Evolutionary conservation across 2,329 filamentous ascomycete species (phyloP), one percentile per base, ranked within the genome.

Genomic region (Paecilomyces fulvus): DNA sequence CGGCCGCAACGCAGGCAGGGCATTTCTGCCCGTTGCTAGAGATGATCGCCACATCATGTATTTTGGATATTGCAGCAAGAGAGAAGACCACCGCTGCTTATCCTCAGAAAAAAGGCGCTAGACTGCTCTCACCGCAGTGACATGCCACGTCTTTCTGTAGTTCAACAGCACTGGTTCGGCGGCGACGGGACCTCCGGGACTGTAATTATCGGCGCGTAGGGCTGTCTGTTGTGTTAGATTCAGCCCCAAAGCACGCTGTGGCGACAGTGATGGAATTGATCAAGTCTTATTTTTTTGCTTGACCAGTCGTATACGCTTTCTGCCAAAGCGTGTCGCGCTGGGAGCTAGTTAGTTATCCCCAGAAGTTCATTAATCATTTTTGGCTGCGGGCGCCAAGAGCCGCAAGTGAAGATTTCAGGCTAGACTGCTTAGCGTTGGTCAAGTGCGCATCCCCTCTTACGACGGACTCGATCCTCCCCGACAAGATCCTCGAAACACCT

Each of bases 41-140:
- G 64, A 68, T 55, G 67, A 68, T 55, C 69, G 68, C 55, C 72
- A 59, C 70, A 73, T 72, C 21, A 52, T 64, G 60, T 53, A 33
- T 53, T 37, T 30, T 12, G 28, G 30, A 54, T 28, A 8, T 52
- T 23, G 43, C 51, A 54, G 53, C 43, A 33, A 7, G 17, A 30
- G 55, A 49, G 46, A 31, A 50, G 50, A 56, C 33, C 37, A 8
- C 14, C 3, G 37, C 14, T 43, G 37, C 37, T 3, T 17, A 43
- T 43, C 37, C n/a, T n/a, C 37, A 43, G 37, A 9, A 43, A 43
- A 17, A 43, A n/a, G 37, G n/a, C 8, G 17, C n/a, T 43, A 17
- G n/a, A 9, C n/a, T 43, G 37, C 37, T 43, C n/a, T 43, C 37
- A 43, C 37, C 37, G 37, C n/a, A 43, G 37, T 43, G n/a, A 17